These are phyloP conservation scores for Schizopora paradoxa DNA, from an alignment of 1,284 basidiomycete species.

Conservation along the genomic window DNA sequence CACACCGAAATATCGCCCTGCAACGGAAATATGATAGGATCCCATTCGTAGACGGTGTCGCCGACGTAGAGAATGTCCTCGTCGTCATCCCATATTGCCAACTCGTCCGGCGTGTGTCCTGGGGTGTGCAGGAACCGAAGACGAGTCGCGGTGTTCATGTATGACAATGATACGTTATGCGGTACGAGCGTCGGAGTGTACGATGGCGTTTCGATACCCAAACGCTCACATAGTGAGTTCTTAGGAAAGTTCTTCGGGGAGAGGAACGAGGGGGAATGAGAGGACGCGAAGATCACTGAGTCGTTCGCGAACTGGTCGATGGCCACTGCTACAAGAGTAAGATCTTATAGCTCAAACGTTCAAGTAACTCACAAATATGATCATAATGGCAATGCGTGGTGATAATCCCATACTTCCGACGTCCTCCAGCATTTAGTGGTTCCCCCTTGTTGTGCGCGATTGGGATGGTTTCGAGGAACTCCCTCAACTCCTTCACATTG, in stretches of 20 bases:
- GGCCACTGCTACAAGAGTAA: slow-evolving; percentile 32
- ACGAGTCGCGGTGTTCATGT: slow-evolving; percentile 25
- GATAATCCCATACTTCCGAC: slow-evolving; percentile 41
- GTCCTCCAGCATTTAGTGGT: slow-evolving; percentile 39
- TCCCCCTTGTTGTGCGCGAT: slow-evolving; percentile 38
- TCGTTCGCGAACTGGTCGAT: slow-evolving; percentile 44
- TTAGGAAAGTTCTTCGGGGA: slow-evolving; percentile 32
- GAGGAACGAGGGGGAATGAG: slow-evolving; percentile 39
- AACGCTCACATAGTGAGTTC: slow-evolving; percentile 41
- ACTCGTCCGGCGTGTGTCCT: slow-evolving; percentile 52
- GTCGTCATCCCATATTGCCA: slow-evolving; percentile 43
- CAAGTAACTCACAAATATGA: slow-evolving; percentile 41
- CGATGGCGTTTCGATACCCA: slow-evolving; percentile 36
- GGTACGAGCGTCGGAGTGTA: slow-evolving; percentile 41
- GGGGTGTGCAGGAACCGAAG: slow-evolving; percentile 47
- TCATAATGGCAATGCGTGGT: slow-evolving; percentile 54
- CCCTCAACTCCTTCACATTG: slow-evolving; percentile 38
- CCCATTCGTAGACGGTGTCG: slow-evolving; percentile 49
- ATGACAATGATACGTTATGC: slow-evolving; percentile 29
- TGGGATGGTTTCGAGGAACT: slow-evolving; percentile 43
- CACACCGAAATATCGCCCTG: slow-evolving; percentile 46
- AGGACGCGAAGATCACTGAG: slow-evolving; percentile 43
- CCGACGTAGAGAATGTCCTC: slow-evolving; percentile 51
- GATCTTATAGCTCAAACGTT: slow-evolving; percentile 1
- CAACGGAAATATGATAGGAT: slow-evolving; percentile 47